phyloP scores from a whole-genome alignment of 2,329 filamentous ascomycete species.

The Cladosporium austrohemisphaericum region DNA sequence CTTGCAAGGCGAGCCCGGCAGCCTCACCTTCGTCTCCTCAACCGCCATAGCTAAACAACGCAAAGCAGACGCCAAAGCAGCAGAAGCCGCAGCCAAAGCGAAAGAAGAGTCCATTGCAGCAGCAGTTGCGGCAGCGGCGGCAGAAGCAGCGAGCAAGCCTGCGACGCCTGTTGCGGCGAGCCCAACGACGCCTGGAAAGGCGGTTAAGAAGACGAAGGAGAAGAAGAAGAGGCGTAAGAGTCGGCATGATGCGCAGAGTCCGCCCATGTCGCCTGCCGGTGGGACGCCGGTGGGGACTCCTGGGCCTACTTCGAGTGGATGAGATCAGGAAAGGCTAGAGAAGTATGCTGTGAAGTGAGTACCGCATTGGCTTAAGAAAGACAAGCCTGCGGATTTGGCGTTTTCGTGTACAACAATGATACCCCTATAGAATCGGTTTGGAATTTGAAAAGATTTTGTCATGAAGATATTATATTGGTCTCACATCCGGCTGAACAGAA shows the following conservation, averaged over 20 bases:
- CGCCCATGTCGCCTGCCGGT: slow-evolving; percentile 7
- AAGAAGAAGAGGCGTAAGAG: slow-evolving; percentile 23
- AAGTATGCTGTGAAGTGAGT: neutral
- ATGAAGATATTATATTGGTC: too few relatives aligned
- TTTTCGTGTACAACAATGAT: too few relatives aligned
- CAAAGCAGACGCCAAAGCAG: slow-evolving; percentile 34
- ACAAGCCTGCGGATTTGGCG: too few relatives aligned
- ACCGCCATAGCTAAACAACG: slow-evolving; percentile 41
- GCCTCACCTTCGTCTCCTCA: slow-evolving; percentile 54
- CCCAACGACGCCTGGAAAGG: slow-evolving; percentile 16
- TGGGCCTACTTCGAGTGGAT: too few relatives aligned
- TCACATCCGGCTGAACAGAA: too few relatives aligned
- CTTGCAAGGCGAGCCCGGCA: slow-evolving; percentile 59
- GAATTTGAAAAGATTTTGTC: too few relatives aligned
- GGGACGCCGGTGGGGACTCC: slow-evolving; percentile 8
- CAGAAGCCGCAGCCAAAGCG: slow-evolving; percentile 21
- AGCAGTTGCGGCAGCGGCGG: slow-evolving; percentile 28
- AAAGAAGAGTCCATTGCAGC: neutral
- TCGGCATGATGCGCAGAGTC: slow-evolving; percentile 15
- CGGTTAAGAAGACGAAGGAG: slow-evolving; percentile 17
- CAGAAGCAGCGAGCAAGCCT: slow-evolving; percentile 16
- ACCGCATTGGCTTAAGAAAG: too few relatives aligned
- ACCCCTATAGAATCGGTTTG: too few relatives aligned
- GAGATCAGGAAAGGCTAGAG: neutral
- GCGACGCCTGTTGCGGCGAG: slow-evolving; percentile 17